phyloP scores from a whole-genome alignment of 192 early-diverging fungal species.

The Backusella mclennaniae region DNA sequence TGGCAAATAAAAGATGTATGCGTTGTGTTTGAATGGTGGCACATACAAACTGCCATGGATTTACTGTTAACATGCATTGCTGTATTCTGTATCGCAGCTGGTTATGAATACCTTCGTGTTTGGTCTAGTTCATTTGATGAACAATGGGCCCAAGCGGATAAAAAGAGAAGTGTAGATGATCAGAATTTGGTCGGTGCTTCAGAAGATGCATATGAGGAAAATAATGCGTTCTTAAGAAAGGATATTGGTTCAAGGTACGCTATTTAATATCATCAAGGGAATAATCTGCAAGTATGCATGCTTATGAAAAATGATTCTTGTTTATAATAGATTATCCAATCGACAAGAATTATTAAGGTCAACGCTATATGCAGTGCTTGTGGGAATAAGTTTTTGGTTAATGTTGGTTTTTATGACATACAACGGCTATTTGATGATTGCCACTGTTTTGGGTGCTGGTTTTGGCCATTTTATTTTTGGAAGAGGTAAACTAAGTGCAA shows the following conservation, averaged over 20 bases:
- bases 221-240: not conserved
- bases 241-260: not conserved
- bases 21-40: conserved; percentile 72
- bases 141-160: conserved; percentile 24
- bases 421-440: conserved; percentile 72
- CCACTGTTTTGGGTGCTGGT: conserved; percentile 65
- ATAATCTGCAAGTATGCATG: not conserved
- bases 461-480: conserved; percentile 60
- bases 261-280: not conserved
- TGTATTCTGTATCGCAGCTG: conserved; percentile 46
- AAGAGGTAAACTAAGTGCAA: conserved; percentile 16
- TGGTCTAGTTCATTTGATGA: conserved; percentile 38
- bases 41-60: conserved; percentile 49
- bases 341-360: conserved; percentile 57
- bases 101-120: conserved; percentile 48
- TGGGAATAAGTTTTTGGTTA: conserved; percentile 67
- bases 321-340: conserved; percentile 5
- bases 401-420: conserved; percentile 89
- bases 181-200: not conserved
- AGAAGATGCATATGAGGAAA: not conserved
- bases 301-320: not conserved
- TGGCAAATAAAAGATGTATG: conserved; percentile 72
- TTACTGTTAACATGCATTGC: conserved; percentile 59
- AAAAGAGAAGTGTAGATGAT: conserved; percentile 1
- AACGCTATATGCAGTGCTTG: conserved; percentile 62